These are phyloP conservation scores for Coemansia brasiliensis DNA, from an alignment of 192 early-diverging fungal species.

Conservation along the genomic window DNA sequence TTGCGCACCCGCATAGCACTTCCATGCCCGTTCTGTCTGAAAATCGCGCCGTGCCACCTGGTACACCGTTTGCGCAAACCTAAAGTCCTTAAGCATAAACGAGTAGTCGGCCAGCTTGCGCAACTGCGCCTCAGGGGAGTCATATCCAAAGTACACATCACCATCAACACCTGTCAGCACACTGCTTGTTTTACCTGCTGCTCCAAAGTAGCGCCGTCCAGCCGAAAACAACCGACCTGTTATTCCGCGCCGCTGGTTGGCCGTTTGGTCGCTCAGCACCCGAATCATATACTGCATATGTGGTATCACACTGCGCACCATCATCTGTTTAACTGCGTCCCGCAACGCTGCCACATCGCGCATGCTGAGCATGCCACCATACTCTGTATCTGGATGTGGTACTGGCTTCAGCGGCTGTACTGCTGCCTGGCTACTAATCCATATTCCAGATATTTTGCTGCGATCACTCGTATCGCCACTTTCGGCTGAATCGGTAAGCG, in stretches of 20 bases:
- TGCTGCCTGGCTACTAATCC: slow-evolving; percentile 25
- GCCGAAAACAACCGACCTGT: slow-evolving; percentile 87
- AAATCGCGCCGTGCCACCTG: slow-evolving; percentile 88
- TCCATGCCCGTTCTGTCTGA: slow-evolving; percentile 73
- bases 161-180: slow-evolving; percentile 27
- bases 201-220: slow-evolving; percentile 81
- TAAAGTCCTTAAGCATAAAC: slow-evolving; percentile 95
- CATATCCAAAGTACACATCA: slow-evolving; percentile 59
- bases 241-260: slow-evolving; percentile 79
- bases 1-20: slow-evolving; percentile 74
- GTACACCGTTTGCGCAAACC: slow-evolving; percentile 85
- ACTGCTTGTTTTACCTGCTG: slow-evolving; percentile 23
- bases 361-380: slow-evolving; percentile 44
- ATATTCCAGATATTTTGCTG: slow-evolving; percentile 33
- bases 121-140: slow-evolving; percentile 89
- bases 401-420: slow-evolving; percentile 12
- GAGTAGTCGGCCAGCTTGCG: slow-evolving; percentile 92
- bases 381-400: slow-evolving; percentile 1
- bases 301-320: slow-evolving; percentile 77
- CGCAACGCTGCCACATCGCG: slow-evolving; percentile 49
- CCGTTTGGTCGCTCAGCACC: slow-evolving; percentile 90
- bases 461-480: slow-evolving; percentile 15
- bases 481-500: slow-evolving; percentile 25
- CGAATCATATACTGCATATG: slow-evolving; percentile 88
- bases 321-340: slow-evolving; percentile 60